A percentile compares a stretch with the other conserved stretches of the same genome.
Evolutionary conservation across 2,329 filamentous ascomycete species (phyloP).

Genomic region (Fusarium sambucinum): DNA sequence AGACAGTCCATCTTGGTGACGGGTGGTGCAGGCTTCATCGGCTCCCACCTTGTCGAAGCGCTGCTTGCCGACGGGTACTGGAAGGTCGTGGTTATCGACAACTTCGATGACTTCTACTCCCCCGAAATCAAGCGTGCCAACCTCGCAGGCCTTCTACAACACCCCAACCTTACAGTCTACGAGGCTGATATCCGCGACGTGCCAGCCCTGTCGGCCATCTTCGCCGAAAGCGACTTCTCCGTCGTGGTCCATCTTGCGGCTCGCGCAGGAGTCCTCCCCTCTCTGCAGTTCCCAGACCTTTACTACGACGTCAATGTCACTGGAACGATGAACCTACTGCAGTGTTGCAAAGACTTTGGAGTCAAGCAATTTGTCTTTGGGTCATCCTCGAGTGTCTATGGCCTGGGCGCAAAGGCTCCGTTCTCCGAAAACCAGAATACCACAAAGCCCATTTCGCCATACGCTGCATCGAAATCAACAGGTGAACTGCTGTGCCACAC

Average conservation of each 20-base stretch:
- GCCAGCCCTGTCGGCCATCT: constrained; percentile 1
- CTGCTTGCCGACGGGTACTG: constrained; percentile 15
- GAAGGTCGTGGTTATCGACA: constrained; percentile 20
- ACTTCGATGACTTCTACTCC: constrained; percentile 20
- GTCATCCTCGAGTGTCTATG: constrained; percentile 19
- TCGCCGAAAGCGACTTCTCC: constrained; percentile 1
- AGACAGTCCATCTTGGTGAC: constrained; percentile 14
- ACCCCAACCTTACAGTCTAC: constrained; percentile 7
- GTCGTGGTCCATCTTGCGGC: constrained; percentile 16
- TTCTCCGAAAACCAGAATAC: constrained; percentile 14
- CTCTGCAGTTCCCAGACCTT: not conserved
- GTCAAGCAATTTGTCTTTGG: constrained; percentile 19
- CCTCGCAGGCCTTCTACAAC: constrained; percentile 1
- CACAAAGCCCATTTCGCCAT: constrained; percentile 9
- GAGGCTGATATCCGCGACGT: constrained; percentile 19
- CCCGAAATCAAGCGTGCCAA: constrained; percentile 24
- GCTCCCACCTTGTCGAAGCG: constrained; percentile 21
- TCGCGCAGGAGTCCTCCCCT: constrained; percentile 19
- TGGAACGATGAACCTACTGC: constrained; percentile 13
- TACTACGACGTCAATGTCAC: constrained; percentile 25
- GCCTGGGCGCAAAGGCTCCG: constrained; percentile 8
- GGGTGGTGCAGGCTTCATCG: constrained; percentile 22
- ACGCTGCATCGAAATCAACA: constrained; percentile 14
- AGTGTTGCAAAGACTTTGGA: constrained; percentile 15
- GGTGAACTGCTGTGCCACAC: constrained; percentile 15